Percentiles rank a stretch among this genome's conserved stretches.
Evolutionary conservation across 2,329 filamentous ascomycete genomes (phyloP).

Genomic region (Fusarium ambrosium): DNA sequence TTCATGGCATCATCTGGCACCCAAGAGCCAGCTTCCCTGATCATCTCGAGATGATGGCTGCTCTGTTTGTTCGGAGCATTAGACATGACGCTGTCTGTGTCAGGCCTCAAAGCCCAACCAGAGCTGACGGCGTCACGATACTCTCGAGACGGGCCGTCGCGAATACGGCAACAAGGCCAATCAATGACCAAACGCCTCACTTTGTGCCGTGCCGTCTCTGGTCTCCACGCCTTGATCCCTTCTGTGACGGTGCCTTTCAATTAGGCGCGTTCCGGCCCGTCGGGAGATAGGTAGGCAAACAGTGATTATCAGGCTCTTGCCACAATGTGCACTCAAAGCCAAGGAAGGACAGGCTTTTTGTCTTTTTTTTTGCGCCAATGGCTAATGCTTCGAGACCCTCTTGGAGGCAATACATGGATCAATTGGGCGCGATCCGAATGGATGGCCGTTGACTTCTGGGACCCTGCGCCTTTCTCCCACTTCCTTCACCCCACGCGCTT

Average conservation of each 20-base stretch:
- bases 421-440: slow-evolving; percentile 33
- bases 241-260: slow-evolving; percentile 6
- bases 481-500: slow-evolving; percentile 28
- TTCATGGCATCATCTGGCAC: slow-evolving; percentile 30
- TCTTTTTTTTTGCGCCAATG: slow-evolving; percentile 9
- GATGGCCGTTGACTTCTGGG: slow-evolving; percentile 12
- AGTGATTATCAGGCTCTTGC: slow-evolving; percentile 24
- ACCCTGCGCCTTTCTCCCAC: slow-evolving; percentile 21
- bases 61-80: slow-evolving; percentile 4
- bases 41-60: slow-evolving; percentile 24
- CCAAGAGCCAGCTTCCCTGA: background rate
- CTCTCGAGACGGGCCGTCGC: slow-evolving; percentile 11
- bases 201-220: slow-evolving; percentile 20
- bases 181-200: slow-evolving; percentile 31
- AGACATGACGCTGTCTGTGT: slow-evolving; percentile 12
- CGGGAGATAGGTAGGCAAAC: slow-evolving; percentile 15
- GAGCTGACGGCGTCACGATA: slow-evolving; percentile 10
- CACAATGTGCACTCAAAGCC: slow-evolving; percentile 7
- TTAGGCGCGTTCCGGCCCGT: slow-evolving; percentile 20
- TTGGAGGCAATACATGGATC: slow-evolving; percentile 20
- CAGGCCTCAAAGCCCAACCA: slow-evolving; percentile 37
- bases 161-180: slow-evolving; percentile 14
- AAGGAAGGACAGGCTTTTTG: background rate
- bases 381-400: slow-evolving; percentile 8
- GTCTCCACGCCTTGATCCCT: slow-evolving; percentile 14